Conservation (phyloP, 768 basidiomycete species). For the Trametes gibbosa region DNA sequence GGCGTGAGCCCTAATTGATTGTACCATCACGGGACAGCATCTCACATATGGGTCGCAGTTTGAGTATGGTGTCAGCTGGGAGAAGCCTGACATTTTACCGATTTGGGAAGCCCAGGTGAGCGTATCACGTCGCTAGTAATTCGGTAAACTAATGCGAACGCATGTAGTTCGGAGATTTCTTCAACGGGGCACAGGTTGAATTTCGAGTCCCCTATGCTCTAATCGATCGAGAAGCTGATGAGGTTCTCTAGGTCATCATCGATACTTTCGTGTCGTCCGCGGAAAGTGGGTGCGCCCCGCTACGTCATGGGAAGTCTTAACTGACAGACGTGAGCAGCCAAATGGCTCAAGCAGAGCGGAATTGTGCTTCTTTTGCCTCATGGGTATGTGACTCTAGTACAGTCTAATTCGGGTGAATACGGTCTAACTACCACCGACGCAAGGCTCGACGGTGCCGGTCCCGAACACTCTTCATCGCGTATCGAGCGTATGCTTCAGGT, state of each 20-base stretch:
- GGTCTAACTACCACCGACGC: neutral
- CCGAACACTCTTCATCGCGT: constrained; percentile 88
- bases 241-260: constrained; percentile 60
- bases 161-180: constrained; percentile 83
- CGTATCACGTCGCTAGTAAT: neutral
- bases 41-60: constrained; percentile 47
- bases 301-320: neutral
- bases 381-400: constrained; percentile 39
- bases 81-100: constrained; percentile 72
- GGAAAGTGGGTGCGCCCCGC: constrained; percentile 57
- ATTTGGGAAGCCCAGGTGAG: constrained; percentile 91
- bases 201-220: neutral
- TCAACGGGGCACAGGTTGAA: constrained; percentile 77
- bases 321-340: constrained; percentile 48
- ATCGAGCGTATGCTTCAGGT: constrained; percentile 92
- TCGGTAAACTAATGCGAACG: constrained; percentile 1
- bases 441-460: constrained; percentile 82
- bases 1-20: constrained; percentile 50
- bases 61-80: constrained; percentile 90
- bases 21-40: neutral
- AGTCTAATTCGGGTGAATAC: neutral
- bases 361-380: constrained; percentile 85
- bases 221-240: constrained; percentile 2
- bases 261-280: constrained; percentile 85
- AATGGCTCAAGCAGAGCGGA: constrained; percentile 92